Base-by-base conservation (phyloP, 2,329 filamentous ascomycete genomes). In the Aureobasidium sp. region DNA sequence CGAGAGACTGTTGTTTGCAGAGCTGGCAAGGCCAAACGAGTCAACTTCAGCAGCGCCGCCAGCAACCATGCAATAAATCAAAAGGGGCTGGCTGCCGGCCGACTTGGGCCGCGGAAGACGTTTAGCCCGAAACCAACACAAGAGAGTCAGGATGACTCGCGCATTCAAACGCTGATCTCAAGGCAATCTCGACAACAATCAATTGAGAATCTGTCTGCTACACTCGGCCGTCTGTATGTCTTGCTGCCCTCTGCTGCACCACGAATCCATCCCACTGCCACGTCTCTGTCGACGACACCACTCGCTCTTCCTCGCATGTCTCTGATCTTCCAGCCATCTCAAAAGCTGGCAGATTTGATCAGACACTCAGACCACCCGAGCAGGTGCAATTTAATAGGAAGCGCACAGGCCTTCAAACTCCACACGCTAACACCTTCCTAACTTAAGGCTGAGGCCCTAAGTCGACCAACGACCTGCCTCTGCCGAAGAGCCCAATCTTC, bases 371-470 rank as follows among this genome's bases (percentile, higher is more conserved):
- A 60, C 57, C 57, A 60, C 57, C 55, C 55, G 23, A 39, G 56
- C 55, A 58, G 55, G 26, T 59, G 56, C 44, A 59, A 59, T 32
- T 59, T 48, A 47, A 32, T 48, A 39, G 44, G 6, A 46, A 29
- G 56, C 20, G 56, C 56, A 48, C 56, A 59, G 57, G 57, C 44
- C 8, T 51, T 48, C 46, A 13, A 27, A 34, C 57, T 51, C 57
- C 57, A 60, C 46, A 51, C 57, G 57, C 57, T 60, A 60, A 60
- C 56, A 41, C 34, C 57, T 60, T 50, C 12, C 44, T 42, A 50
- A 50, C 44, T 60, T 60, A 60, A 60, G 57, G 57, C 57, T 60
- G 57, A 60, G 57, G 57, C 44, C 46, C 57, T 42, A 60, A 60
- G 12, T 47, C 57, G 23, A 60, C 34, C 34, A 37, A 37, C 34